Evolutionary conservation across 2,329 filamentous ascomycete species (phyloP).

Genomic region (Ceratocystis papillata): DNA sequence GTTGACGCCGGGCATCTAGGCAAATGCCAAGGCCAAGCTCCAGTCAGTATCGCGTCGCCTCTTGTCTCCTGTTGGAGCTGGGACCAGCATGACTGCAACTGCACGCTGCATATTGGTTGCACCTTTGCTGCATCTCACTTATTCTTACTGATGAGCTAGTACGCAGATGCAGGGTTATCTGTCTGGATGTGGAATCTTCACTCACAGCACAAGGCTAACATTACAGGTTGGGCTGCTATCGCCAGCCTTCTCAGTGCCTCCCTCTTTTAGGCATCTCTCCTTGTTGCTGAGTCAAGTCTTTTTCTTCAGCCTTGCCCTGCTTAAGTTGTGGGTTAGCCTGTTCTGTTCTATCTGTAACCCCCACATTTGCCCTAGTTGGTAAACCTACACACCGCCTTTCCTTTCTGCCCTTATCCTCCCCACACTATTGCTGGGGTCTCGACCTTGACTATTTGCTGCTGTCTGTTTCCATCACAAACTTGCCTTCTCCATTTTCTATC

Average conservation of each 20-base stretch:
- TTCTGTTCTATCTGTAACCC: background rate
- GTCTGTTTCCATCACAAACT: too few relatives aligned
- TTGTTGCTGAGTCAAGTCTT: too few relatives aligned
- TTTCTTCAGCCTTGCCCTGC: background rate
- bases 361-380: background rate
- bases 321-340: background rate
- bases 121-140: background rate
- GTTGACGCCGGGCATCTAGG: too few relatives aligned
- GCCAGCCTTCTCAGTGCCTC: background rate
- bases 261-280: background rate
- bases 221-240: background rate
- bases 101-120: background rate
- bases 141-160: background rate
- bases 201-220: background rate
- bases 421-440: background rate
- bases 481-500: too few relatives aligned
- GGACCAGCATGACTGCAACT: background rate
- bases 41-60: too few relatives aligned
- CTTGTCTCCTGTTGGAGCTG: too few relatives aligned
- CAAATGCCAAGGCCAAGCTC: too few relatives aligned
- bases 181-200: background rate
- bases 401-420: background rate
- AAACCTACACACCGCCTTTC: constrained; percentile 3
- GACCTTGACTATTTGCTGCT: background rate
- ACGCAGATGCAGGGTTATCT: background rate